Base-by-base conservation (phyloP, 441 rosid species). In the Aquilaria agallochum region DNA sequence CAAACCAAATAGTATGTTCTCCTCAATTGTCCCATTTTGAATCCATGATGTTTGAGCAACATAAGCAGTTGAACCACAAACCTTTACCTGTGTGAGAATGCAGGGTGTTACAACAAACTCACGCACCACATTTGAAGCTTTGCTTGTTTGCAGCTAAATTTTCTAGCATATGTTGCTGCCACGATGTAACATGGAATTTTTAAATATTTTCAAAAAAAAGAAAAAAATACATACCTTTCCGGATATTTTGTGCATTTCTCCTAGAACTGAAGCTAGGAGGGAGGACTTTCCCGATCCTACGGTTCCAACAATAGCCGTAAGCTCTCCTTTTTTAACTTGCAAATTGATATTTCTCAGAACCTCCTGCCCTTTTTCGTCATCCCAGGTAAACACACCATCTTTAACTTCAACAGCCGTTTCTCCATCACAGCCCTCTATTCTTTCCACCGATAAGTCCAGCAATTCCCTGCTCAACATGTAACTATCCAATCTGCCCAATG, bases 11-110 rank as follows among this genome's bases (percentile, higher is more conserved):
- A 90, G 79, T 59, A 93, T 90, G 71, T 90, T 93, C 45, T 90
- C 98, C 68, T 85, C 72, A 75, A 93, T 83, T 31, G 98, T 93
- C 54, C 96, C 96, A 54, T 86, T 93, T 50, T 90, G 98, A 51
- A 90, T 90, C 98, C 98, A 93, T 2, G 97, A 78, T n/a, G 97
- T 88, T 72, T 93, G 98, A 32, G 96, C 96, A 42, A 93, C 98
- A 72, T 90, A 93, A 55, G 95, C 97, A 31, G 90, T 86, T 48
- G 80, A 66, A 57, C 98, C 98, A 55, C 87, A 88, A 63, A 88
- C 80, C 68, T 75, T 82, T 55, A 88, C 90, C 94, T 90, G 78
- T 57, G 63, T 57, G 50, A 54, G 64, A 55, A 56, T 54, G 53
- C 11, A 44, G 31, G 27, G 30, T 9, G 42, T 36, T 36, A 36